Conservation (phyloP, 805 yeast species). For the Candida sanyiensis region DNA sequence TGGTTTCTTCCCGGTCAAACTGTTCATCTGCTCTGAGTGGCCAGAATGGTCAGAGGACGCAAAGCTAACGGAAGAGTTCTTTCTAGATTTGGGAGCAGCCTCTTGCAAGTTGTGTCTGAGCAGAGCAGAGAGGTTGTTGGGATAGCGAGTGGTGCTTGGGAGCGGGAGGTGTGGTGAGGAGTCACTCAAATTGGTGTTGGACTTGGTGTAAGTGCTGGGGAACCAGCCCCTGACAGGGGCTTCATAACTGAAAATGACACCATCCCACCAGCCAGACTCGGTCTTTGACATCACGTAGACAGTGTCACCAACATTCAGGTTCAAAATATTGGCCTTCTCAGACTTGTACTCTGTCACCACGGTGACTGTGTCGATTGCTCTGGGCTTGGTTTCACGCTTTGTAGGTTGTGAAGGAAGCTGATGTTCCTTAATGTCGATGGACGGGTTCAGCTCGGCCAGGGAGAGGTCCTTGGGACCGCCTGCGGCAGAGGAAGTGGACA, state of each 20-base stretch:
- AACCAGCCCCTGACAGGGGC: conserved; percentile 72
- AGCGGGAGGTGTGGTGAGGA: neutral
- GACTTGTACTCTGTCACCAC: conserved; percentile 53
- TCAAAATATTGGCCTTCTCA: conserved; percentile 46
- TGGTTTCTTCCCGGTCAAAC: neutral
- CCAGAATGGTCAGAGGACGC: conserved; percentile 29
- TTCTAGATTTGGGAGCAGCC: conserved; percentile 31
- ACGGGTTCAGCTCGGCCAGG: neutral
- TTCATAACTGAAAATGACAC: conserved; percentile 36
- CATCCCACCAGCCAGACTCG: conserved; percentile 86
- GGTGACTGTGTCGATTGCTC: conserved; percentile 50
- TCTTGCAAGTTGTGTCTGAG: conserved; percentile 21
- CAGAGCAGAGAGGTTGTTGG: conserved; percentile 15
- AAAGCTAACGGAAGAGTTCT: conserved; percentile 45
- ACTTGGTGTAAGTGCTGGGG: conserved; percentile 57
- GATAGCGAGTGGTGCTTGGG: conserved; percentile 14
- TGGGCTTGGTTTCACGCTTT: conserved; percentile 1
- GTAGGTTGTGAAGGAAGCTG: too few relatives aligned
- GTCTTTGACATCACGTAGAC: conserved; percentile 62
- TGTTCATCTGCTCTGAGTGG: conserved; percentile 29
- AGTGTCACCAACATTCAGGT: conserved; percentile 58
- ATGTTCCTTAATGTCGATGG: neutral
- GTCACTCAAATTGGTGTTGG: conserved; percentile 12
- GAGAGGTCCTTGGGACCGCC: conserved; percentile 4
- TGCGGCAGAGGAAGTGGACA: neutral